Evolutionary conservation across 2,329 filamentous ascomycete genomes (phyloP), one percentile per base, ranked within the genome.

Genomic region (Penicillium olsonii): DNA sequence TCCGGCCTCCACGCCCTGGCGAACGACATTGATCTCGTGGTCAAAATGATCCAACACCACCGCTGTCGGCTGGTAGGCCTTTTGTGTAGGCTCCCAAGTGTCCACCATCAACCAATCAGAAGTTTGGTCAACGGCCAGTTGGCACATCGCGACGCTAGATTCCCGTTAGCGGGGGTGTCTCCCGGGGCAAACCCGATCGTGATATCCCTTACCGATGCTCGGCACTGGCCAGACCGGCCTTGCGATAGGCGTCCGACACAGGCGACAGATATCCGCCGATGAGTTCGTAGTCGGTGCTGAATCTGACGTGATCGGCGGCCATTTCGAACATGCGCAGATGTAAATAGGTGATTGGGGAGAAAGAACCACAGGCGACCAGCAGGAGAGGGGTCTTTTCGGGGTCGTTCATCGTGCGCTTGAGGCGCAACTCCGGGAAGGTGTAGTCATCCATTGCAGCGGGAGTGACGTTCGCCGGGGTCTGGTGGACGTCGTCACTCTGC

Each of bases 21-120:
- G 77, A 37, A 90, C 82, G 19, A 83, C 81, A 68, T 96, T 96
- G 67, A 96, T 89, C 69, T 96, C 90, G 66, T 92, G 76, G 59
- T 95, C 85, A 62, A 96, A 94, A 72, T 96, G 92, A 65, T 95
- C 90, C 41, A 96, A 78, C 34, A 96, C 92, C 61, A 87, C 83
- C 33, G 92, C 92, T 1, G 92, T 97, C 14, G 91, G 90, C 54
- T 90, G 86, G 68, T 96, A 97, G 58, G 88, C 81, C 64, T 86
- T 83, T 73, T 95, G 85, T 62, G 87, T 77, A n/a, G 90, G 88
- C 77, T 96, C 92, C 87, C 88, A 95, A 0, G 88, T 84, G 67
- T 95, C 90, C 38, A 94, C 88, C 84, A 90, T 90, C 52, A 95
- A 78, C 85, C 88, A 91, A 61, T 84, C 84, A 42, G 86, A 85